Conservation (phyloP, 176 grass and related monocot species). For the Paspalum vaginatum region DNA sequence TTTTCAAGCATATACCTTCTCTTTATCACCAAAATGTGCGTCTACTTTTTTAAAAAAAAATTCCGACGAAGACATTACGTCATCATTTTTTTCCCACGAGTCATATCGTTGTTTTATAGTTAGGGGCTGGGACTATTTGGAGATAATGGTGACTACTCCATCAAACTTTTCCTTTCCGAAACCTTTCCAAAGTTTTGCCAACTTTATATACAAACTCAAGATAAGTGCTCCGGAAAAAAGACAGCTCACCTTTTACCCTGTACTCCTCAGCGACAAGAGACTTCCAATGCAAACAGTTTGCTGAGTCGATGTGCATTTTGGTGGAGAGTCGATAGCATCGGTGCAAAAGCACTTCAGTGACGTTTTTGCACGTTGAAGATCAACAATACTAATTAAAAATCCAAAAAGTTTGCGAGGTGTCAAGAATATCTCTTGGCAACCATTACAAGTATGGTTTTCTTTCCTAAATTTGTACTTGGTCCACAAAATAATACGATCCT, state of each 20-base stretch:
- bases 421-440: background rate
- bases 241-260: background rate
- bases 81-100: background rate
- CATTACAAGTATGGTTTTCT: background rate
- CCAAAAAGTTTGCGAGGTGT: background rate
- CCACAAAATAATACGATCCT: too few relatives aligned
- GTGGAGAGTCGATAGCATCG: background rate
- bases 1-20: too few relatives aligned
- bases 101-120: background rate
- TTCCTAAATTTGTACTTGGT: too few relatives aligned
- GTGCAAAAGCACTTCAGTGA: background rate
- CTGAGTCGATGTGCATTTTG: background rate
- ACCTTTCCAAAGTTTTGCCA: constrained; percentile 5
- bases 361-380: background rate
- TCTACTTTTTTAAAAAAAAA: too few relatives aligned
- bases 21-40: too few relatives aligned
- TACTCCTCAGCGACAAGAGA: constrained; percentile 5
- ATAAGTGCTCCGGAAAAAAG: constrained; percentile 4
- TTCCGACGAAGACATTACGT: background rate
- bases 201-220: constrained; percentile 22
- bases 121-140: background rate
- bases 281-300: background rate
- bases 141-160: background rate
- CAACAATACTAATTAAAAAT: background rate
- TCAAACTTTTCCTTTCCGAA: background rate